Base-by-base conservation (phyloP, 805 yeast genomes). In the Pichia thaimueangensis region DNA sequence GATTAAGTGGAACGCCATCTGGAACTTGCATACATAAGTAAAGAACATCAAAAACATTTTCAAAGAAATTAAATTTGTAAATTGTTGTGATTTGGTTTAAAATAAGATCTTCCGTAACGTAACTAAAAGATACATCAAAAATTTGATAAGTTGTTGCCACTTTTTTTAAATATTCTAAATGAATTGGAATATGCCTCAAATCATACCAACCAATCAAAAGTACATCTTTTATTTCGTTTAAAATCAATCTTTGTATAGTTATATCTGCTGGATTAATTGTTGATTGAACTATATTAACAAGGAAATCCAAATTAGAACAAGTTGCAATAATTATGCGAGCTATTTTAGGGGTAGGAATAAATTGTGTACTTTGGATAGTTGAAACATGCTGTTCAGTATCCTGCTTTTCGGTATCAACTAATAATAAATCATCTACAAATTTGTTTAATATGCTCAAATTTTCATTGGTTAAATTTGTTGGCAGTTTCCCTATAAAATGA, bases 141-240 rank as follows among this genome's bases (percentile, higher is more conserved):
- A 45, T 12, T 1, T 39, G 25, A 13, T 33, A 16, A 10, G 25
- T 20, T 1, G 42, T 20, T 27, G 45, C 49, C 5, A 56, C 37
- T 28, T 38, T 30, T 21, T 47, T 41, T 31, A 57, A 41, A 27
- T 47, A 51, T 13, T 47, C 42, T 13, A 47, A 24, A 8, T 55
- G 55, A 5, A 42, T 25, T 4, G 45, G n/a, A 12, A 59, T 47
- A 30, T 50, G 49, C 20, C 58, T 45, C 8, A 54, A 34, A 33
- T 60, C 64, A 45, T 47, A 60, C 64, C 64, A 61, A 2, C 61
- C 63, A 34, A 59, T 51, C 2, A 45, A 49, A n/a, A 52, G 38
- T 8, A 42, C 35, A 2, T 28, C 19, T 11, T 32, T 42, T 3
- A 42, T 28, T 6, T 22, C 21, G 5, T 50, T 10, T 5, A n/a